Base-by-base conservation (phyloP, 2,329 filamentous ascomycete species). In the Fusarium buxicola region DNA sequence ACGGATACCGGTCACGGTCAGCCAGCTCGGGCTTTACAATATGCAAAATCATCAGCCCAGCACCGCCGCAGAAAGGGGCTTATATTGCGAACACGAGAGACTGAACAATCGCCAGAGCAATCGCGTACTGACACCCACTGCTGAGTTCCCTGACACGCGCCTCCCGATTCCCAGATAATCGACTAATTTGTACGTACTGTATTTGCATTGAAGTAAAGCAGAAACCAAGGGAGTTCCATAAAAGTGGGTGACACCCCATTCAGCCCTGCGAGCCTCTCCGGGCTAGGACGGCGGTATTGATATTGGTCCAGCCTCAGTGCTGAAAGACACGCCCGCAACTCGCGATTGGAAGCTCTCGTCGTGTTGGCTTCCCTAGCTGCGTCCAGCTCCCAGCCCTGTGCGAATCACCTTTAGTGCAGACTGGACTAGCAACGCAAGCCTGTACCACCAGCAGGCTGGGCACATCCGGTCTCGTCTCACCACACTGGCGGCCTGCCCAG, bases 201-300 rank as follows among this genome's bases (percentile, higher is more conserved):
- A n/a, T n/a, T 27, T 47, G 21, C n/a, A 32, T 48, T 27, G 34
- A 21, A 16, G 24, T 39, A 35, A 18, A 64, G 28, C 41, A 39
- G 50, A 61, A 65, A 38, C 57, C 30, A 30, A 48, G 31, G 28
- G 41, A 21, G 28, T 16, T 40, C 34, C 18, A 41, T 25, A 18
- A 15, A 34, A 48, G 51, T 53, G 47, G 63, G 39, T 60, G 50
- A 39, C 55, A 58, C 45, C 52, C 60, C 52, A 35, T 69, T 70
- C 68, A 70, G 68, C 68, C 68, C 64, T 70, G 66, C 50, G 62
- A 59, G 32, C 43, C 25, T 36, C 48, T 40, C 38, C 45, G 38
- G 30, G 21, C 31, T 34, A 46, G 53, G 46, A 55, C 31, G 55
- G 49, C 41, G 51, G 49, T 47, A 55, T 58, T 38, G 49, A 53